These are phyloP conservation scores for Syncephalastrum monosporum DNA, from an alignment of 371 early-diverging fungal genomes.

Conservation along the genomic window DNA sequence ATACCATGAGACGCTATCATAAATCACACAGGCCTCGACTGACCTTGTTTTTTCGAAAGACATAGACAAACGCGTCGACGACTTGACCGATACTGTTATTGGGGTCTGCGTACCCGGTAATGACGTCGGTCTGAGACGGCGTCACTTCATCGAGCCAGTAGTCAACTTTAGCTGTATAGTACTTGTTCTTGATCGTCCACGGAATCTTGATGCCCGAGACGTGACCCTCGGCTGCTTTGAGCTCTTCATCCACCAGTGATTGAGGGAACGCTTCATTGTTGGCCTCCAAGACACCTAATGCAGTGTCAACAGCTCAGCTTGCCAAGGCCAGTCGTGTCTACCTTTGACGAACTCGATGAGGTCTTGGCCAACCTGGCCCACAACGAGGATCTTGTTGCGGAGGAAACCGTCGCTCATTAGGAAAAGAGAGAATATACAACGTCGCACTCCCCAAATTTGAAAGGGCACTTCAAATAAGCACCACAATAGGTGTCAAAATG, in stretches of 20 bases:
- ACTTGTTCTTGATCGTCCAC: constrained; percentile 67
- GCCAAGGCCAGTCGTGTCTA: constrained; percentile 12
- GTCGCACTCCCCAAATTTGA: too few relatives aligned
- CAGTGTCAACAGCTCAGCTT: neutral
- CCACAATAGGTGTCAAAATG: too few relatives aligned
- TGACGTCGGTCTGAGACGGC: constrained; percentile 20
- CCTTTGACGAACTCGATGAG: constrained; percentile 55
- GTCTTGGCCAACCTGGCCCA: constrained; percentile 47
- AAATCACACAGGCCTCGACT: neutral
- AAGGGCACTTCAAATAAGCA: too few relatives aligned
- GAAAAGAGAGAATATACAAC: too few relatives aligned
- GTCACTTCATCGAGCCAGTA: constrained; percentile 67
- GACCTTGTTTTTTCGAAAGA: constrained; percentile 59
- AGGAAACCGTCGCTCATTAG: neutral
- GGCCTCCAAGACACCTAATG: constrained; percentile 26
- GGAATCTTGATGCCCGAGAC: constrained; percentile 58
- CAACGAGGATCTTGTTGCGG: constrained; percentile 63
- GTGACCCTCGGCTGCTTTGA: constrained; percentile 30
- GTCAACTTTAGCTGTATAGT: constrained; percentile 68
- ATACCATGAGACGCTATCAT: neutral
- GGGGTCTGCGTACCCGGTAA: constrained; percentile 43
- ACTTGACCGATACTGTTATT: constrained; percentile 54
- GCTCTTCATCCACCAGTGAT: constrained; percentile 19
- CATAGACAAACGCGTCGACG: constrained; percentile 68
- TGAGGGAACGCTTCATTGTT: constrained; percentile 26